These are phyloP conservation scores for Dothidotthia symphoricarpi DNA, from an alignment of 2,329 filamentous ascomycete genomes.

Conservation along the genomic window DNA sequence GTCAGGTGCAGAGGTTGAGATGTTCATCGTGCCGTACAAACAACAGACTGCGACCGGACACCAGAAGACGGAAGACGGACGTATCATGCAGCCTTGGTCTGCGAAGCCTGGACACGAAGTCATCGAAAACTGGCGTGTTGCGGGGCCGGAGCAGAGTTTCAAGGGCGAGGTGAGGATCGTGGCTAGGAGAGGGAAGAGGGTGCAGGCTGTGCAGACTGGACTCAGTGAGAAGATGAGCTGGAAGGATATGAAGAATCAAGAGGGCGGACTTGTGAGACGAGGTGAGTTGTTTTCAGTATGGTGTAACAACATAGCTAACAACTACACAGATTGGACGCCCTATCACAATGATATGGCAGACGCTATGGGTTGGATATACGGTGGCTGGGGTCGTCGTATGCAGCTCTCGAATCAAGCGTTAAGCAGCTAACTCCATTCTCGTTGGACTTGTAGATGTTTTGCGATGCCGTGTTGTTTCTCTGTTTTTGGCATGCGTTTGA, in stretches of 20 bases:
- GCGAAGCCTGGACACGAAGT: slow-evolving; percentile 33
- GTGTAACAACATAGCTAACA: slow-evolving; percentile 1
- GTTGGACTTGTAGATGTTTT: too few relatives aligned
- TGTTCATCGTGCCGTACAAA: slow-evolving; percentile 32
- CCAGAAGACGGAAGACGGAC: slow-evolving; percentile 16
- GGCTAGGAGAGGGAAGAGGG: slow-evolving; percentile 31
- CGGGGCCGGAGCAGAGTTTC: slow-evolving; percentile 29
- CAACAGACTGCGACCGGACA: slow-evolving; percentile 14
- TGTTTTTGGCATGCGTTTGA: too few relatives aligned
- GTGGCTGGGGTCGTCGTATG: slow-evolving; percentile 33
- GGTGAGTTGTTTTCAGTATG: slow-evolving; percentile 14
- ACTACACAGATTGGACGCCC: slow-evolving; percentile 29
- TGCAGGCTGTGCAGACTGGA: slow-evolving; percentile 25
- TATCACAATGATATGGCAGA: slow-evolving; percentile 40
- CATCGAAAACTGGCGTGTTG: slow-evolving; percentile 27
- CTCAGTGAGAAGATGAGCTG: slow-evolving; percentile 28
- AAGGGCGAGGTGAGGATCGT: slow-evolving; percentile 36
- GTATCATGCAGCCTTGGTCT: slow-evolving; percentile 28
- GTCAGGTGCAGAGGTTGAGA: slow-evolving; percentile 32
- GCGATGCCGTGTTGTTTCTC: too few relatives aligned
- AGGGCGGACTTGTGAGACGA: slow-evolving; percentile 25
- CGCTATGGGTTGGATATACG: slow-evolving; percentile 38
- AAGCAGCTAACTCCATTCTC: too few relatives aligned
- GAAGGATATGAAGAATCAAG: slow-evolving; percentile 32
- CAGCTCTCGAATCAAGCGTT: slow-evolving; percentile 32